Evolutionary conservation across 768 basidiomycete species (phyloP), one percentile per base, ranked within the genome.

Genomic region (Goffeauzyma gilvescens): DNA sequence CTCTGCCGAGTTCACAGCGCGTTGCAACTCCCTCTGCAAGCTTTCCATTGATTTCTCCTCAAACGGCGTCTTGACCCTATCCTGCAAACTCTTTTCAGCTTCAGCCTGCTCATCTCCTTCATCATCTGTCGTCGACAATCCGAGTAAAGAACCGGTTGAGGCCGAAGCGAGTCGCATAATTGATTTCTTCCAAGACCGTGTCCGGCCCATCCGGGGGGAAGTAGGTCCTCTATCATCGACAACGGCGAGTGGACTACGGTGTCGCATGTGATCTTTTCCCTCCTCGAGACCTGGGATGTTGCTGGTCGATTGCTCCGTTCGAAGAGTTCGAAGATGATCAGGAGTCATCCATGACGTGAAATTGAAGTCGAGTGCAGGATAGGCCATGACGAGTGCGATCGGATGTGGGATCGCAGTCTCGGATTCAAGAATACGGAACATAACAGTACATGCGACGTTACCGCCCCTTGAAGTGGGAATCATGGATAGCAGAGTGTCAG

Each of bases 321-420:
- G 74, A 12, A 96, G 69, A 22, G 90, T 79, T 4, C 75, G 76
- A 43, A 95, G 69, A 60, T 95, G 76, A 15, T 72, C 72, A 7
- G 76, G 63, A 9, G 66, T 75, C 66, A 67, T 67, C 90, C 90
- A 96, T 17, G 87, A 90, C 0, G 85, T 86, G 56, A 90, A 95
- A 62, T 96, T 95, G 68, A 98, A 96, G 62, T 96, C 89, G 33
- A 96, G 72, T 20, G 81, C 81, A 0, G 89, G 75, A 63, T 96
- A 98, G 51, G 76, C 84, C 41, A 90, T 73, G 22, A 93, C 76
- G 45, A 96, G 69, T 1, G 81, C 81, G 28, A 79, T 65, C 1
- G 93, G 93, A 14, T 73, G 68, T 1, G 78, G 80, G 24, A 90
- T 68, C 17, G 60, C 67, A 13, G 65, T 48, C 54, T 59, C 53